Conservation (phyloP, 768 basidiomycete species). For the Tulasnella sp. region DNA sequence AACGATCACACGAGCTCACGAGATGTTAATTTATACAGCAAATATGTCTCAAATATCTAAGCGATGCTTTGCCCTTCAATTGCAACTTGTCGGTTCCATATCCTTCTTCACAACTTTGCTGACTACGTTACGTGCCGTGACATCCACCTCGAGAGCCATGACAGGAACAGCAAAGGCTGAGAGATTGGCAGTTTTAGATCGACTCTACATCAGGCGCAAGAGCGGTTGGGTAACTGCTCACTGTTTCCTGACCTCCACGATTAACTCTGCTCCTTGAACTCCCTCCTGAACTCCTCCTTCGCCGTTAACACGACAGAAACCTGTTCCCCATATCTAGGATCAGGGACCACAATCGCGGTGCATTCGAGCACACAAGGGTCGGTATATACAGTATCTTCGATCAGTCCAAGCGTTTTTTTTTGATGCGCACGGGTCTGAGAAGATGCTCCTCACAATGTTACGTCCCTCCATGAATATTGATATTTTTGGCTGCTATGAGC, state of each 20-base stretch:
- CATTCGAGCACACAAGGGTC: constrained; percentile 46
- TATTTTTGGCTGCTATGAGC: constrained; percentile 39
- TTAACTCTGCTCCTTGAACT: constrained; percentile 38
- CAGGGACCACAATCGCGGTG: constrained; percentile 50
- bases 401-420: constrained; percentile 27
- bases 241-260: constrained; percentile 37
- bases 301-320: constrained; percentile 45
- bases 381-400: constrained; percentile 49
- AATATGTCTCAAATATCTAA: no score
- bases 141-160: constrained; percentile 41
- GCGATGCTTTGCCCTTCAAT: no score
- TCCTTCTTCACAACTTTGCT: constrained; percentile 47
- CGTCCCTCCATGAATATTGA: constrained; percentile 52
- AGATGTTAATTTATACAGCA: no score
- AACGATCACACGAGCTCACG: no score
- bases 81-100: constrained; percentile 30
- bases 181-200: constrained; percentile 31
- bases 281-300: constrained; percentile 35
- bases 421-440: not conserved
- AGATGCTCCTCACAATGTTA: constrained; percentile 47
- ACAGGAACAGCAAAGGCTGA: constrained; percentile 49
- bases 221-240: no score
- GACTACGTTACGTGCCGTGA: constrained; percentile 47
- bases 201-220: not conserved
- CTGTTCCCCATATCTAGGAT: constrained; percentile 48